Conservation (phyloP, 176 grass and related monocot genomes). For the Carex littledalei region DNA sequence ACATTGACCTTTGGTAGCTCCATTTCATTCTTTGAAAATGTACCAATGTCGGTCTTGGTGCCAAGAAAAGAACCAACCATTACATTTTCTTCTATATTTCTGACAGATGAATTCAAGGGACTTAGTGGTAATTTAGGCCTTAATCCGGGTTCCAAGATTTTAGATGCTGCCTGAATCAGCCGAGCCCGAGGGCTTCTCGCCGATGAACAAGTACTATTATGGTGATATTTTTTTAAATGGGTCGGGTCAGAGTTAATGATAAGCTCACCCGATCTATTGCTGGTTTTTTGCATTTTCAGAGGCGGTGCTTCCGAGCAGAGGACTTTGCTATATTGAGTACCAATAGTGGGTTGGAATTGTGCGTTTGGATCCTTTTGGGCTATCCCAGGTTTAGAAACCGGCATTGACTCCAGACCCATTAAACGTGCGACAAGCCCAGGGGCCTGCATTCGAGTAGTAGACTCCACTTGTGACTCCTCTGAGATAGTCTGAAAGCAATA, state of each 20-base stretch:
- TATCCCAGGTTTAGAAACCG: conserved; percentile 17
- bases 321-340: conserved; percentile 10
- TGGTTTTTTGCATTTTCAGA: conserved; percentile 73
- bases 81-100: conserved; percentile 15
- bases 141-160: conserved; percentile 51
- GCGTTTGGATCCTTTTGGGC: conserved; percentile 7
- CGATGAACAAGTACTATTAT: conserved; percentile 38
- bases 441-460: neutral
- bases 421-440: conserved; percentile 79
- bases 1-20: neutral
- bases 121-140: conserved; percentile 27
- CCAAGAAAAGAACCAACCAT: conserved; percentile 7
- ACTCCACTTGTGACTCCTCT: neutral
- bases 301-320: conserved; percentile 30
- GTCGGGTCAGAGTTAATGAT: neutral
- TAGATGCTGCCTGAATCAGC: conserved; percentile 61
- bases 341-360: neutral
- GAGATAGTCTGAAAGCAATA: neutral
- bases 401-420: conserved; percentile 91
- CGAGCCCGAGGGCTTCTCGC: conserved; percentile 23
- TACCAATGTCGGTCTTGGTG: neutral
- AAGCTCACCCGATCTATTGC: conserved; percentile 14
- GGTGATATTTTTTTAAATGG: conserved; percentile 32
- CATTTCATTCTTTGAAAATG: conserved; percentile 18
- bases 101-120: conserved; percentile 16